Conservation (phyloP, 257 asterid genomes). For the Nicotiana knightiana region DNA sequence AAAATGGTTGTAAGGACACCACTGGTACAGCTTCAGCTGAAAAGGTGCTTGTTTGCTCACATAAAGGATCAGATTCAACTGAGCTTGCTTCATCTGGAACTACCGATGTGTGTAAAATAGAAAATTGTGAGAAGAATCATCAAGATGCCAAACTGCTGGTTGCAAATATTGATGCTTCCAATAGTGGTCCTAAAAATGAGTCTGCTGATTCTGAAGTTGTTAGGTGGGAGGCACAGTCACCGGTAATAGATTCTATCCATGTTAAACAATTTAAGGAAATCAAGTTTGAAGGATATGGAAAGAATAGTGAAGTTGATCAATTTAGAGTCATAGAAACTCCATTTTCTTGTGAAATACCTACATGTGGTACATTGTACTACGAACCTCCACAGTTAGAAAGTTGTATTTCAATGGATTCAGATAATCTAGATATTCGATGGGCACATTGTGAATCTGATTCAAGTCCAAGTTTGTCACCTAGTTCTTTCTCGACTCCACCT, state of each 20-base stretch:
- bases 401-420: constrained; percentile 32
- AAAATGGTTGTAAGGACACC: constrained; percentile 36
- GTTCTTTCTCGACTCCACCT: constrained; percentile 53
- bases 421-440: constrained; percentile 30
- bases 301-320: constrained; percentile 26
- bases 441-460: constrained; percentile 32
- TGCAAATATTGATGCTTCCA: constrained; percentile 24
- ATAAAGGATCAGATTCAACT: constrained; percentile 35
- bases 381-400: constrained; percentile 58
- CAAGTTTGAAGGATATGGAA: constrained; percentile 23
- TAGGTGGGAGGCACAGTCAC: constrained; percentile 27
- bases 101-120: constrained; percentile 30
- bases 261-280: constrained; percentile 22
- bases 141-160: constrained; percentile 21
- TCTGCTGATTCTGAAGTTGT: constrained; percentile 31
- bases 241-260: constrained; percentile 27
- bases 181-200: constrained; percentile 26
- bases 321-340: constrained; percentile 22
- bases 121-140: constrained; percentile 34
- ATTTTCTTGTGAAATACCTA: constrained; percentile 30
- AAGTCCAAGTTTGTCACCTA: constrained; percentile 35
- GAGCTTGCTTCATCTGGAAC: constrained; percentile 40
- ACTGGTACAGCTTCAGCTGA: constrained; percentile 28
- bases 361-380: constrained; percentile 53
- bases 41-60: constrained; percentile 25